phyloP scores from a whole-genome alignment of 257 asterid genomes.

The Primulina tabacum region DNA sequence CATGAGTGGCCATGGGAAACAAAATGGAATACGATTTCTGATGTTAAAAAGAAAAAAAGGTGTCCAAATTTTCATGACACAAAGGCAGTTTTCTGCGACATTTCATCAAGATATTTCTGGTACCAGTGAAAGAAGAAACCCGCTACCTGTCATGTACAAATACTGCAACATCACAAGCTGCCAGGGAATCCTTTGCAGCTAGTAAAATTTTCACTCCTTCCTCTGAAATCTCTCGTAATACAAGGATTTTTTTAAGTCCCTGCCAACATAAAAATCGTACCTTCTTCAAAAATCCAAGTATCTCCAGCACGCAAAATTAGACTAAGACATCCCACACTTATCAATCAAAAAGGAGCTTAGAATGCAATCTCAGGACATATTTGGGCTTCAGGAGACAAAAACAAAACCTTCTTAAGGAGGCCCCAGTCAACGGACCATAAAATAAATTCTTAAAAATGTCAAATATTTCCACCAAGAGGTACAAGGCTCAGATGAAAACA shows the following conservation, averaged over 20 bases:
- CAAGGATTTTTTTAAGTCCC: conserved; percentile 78
- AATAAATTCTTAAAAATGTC: not conserved
- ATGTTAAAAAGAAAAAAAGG: not conserved
- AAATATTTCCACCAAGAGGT: not conserved
- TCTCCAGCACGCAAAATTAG: conserved; percentile 18
- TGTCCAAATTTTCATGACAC: not conserved
- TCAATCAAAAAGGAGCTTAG: conserved; percentile 11
- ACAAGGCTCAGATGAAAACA: not conserved
- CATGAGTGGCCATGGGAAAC: not conserved
- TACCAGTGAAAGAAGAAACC: conserved; percentile 18
- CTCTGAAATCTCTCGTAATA: conserved; percentile 82
- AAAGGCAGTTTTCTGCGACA: not conserved
- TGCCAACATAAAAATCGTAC: conserved; percentile 29
- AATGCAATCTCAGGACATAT: not conserved
- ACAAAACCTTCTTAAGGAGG: not conserved
- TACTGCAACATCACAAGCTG: conserved; percentile 82
- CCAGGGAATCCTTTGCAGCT: conserved; percentile 72
- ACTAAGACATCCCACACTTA: not conserved
- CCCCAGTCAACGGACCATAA: not conserved
- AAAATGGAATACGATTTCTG: not conserved
- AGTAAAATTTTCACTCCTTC: conserved; percentile 66
- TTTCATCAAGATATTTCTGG: conserved; percentile 13
- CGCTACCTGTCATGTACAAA: conserved; percentile 94
- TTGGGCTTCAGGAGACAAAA: not conserved
- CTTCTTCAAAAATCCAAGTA: conserved; percentile 13